Evolutionary conservation across 1,139 yeast genomes (phyloP), one percentile per base, ranked within the genome.

Genomic region (Hyphopichia buzzinii): DNA sequence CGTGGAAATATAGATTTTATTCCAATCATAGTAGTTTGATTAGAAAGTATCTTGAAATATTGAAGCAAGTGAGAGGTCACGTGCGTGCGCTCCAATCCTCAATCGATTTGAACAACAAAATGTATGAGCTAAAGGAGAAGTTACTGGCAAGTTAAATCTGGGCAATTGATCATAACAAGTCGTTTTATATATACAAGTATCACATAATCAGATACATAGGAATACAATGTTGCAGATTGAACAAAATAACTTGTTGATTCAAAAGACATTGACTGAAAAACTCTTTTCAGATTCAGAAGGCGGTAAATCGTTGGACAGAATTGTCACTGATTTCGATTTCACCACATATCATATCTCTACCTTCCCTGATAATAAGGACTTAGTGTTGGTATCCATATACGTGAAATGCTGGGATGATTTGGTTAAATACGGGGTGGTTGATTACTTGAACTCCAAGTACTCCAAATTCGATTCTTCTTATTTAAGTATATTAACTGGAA

Each of bases 311-410:
- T 74, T 92, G 50, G 97, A 92, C 62, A 79, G 97, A 59, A 79
- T 92, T 46, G 79, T 92, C 45, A 83, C 96, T 26, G 99, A 92
- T 66, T 92, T 92, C 54, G 98, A 92, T 62, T 89, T 89, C 65
- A 95, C 96, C 39, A 86, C 95, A 22, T 89, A 85, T 64, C 97
- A 90, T 62, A 72, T 94, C 45, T 84, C 95, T 33, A 90, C 96
- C 29, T 81, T 90, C 11, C 59, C 65, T 5, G 88, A 78, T 55
- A 73, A 70, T 52, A 85, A 79, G 69, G 64, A 79, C 30, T 67
- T 77, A 57, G 64, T 88, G 41, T 67, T 84, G 44, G 66, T 88
- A 30, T 84, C 95, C 15, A 69, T 88, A 44, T 78, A 76, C 48
- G 77, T 86, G 57, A 84, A 83, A 58, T 84, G 95, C 52, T 88